These are phyloP conservation scores for Mrakia gelida DNA, from an alignment of 768 basidiomycete genomes.

Conservation along the genomic window DNA sequence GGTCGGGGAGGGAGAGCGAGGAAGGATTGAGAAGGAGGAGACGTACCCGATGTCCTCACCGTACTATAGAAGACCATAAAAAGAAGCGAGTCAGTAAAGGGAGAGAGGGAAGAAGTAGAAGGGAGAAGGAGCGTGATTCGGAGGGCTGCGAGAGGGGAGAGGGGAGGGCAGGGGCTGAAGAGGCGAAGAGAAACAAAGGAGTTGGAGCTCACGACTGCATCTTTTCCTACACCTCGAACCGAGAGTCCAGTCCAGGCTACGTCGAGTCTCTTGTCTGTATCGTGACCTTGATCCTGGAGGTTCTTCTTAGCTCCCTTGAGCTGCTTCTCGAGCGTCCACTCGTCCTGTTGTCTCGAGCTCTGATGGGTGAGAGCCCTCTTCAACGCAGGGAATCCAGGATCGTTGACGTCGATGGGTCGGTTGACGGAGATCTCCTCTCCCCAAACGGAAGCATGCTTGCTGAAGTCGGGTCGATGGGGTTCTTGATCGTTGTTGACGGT, in stretches of 20 bases:
- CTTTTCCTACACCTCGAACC: constrained; percentile 57
- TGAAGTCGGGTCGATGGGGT: not conserved
- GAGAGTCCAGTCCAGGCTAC: constrained; percentile 68
- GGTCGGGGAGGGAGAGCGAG: not conserved
- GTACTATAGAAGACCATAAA: too few relatives aligned
- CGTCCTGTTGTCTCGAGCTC: constrained; percentile 4
- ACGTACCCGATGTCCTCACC: not conserved
- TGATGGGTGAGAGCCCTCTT: constrained; percentile 15
- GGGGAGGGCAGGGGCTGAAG: not conserved
- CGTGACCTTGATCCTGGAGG: constrained; percentile 61
- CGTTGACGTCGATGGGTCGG: constrained; percentile 2
- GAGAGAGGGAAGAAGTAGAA: too few relatives aligned
- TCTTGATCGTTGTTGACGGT: constrained; percentile 1
- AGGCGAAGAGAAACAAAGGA: not conserved
- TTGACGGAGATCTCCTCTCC: constrained; percentile 18
- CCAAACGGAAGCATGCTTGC: constrained; percentile 11
- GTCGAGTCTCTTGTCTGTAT: constrained; percentile 68
- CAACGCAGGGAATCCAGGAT: constrained; percentile 20
- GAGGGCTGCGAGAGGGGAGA: constrained; percentile 38
- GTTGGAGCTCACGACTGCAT: constrained; percentile 10
- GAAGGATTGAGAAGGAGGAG: not conserved
- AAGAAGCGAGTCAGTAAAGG: not conserved
- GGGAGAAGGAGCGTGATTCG: too few relatives aligned
- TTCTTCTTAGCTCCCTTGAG: constrained; percentile 64
- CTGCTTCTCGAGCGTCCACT: constrained; percentile 56